phyloP scores from a whole-genome alignment of 805 yeast genomes.

The Cyberlindnera lachancei region DNA sequence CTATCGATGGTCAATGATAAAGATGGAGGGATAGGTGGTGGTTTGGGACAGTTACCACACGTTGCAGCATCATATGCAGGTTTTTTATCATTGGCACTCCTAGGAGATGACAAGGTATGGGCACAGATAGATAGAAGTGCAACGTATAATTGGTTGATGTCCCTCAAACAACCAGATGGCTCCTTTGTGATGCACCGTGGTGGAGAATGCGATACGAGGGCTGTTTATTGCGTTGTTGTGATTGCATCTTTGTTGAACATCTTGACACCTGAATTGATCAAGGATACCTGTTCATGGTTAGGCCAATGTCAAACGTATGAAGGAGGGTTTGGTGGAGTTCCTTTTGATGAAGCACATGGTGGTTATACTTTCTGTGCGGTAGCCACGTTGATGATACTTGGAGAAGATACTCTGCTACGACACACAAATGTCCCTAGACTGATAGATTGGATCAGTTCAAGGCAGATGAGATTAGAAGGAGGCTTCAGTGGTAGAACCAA shows the following conservation, averaged over 20 bases:
- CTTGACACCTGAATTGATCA: conserved; percentile 49
- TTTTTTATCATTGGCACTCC: conserved; percentile 48
- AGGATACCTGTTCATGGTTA: conserved; percentile 54
- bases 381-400: conserved; percentile 48
- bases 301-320: conserved; percentile 77
- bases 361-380: conserved; percentile 93
- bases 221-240: conserved; percentile 80
- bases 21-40: conserved; percentile 81
- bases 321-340: conserved; percentile 90
- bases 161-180: conserved; percentile 61
- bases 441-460: conserved; percentile 57
- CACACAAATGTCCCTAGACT: conserved; percentile 42
- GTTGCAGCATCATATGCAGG: conserved; percentile 81
- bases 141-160: conserved; percentile 57
- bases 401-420: conserved; percentile 25
- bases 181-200: conserved; percentile 65
- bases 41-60: conserved; percentile 74
- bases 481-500: conserved; percentile 89
- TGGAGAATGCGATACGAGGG: conserved; percentile 84
- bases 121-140: conserved; percentile 34
- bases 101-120: conserved; percentile 39
- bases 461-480: conserved; percentile 73
- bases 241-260: conserved; percentile 61
- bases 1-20: conserved; percentile 24
- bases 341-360: conserved; percentile 88